Evolutionary conservation across 345 rosid species (phyloP).

Genomic region (Boechera retrofracta): DNA sequence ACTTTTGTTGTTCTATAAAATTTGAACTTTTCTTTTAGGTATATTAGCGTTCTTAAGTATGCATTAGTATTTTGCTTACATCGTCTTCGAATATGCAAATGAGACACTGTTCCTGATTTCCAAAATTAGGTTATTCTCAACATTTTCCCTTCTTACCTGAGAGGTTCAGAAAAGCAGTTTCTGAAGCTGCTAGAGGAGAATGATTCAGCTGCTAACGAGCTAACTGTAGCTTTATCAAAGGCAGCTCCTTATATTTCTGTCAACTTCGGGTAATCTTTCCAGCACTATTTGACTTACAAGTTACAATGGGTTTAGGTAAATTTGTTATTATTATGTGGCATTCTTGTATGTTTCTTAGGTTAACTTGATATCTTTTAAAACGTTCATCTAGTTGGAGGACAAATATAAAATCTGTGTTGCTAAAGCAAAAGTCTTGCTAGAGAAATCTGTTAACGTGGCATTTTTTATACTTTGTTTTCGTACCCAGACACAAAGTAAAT

Average conservation of each 20-base stretch:
- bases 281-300: conserved; percentile 24
- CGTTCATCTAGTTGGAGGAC: neutral
- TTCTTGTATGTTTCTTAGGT: conserved; percentile 20
- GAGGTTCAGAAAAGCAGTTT: conserved; percentile 73
- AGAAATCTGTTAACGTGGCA: conserved; percentile 1
- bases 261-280: conserved; percentile 61
- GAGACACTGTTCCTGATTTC: conserved; percentile 20
- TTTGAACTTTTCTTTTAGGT: neutral
- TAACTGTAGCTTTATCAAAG: conserved; percentile 67
- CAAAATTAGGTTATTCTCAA: conserved; percentile 62
- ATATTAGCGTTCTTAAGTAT: conserved; percentile 7
- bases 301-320: conserved; percentile 25
- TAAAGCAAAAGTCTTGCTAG: conserved; percentile 3
- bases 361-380: neutral
- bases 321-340: conserved; percentile 18
- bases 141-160: conserved; percentile 70
- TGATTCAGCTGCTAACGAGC: conserved; percentile 51
- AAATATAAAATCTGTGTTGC: neutral
- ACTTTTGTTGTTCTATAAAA: conserved; percentile 1
- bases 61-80: conserved; percentile 21
- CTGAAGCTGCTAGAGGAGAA: conserved; percentile 55
- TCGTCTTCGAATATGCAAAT: conserved; percentile 9
- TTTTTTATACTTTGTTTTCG: conserved; percentile 13
- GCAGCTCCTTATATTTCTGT: conserved; percentile 71
- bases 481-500: neutral